Conservation (phyloP, 257 asterid species). For the Solanum tacnaense region DNA sequence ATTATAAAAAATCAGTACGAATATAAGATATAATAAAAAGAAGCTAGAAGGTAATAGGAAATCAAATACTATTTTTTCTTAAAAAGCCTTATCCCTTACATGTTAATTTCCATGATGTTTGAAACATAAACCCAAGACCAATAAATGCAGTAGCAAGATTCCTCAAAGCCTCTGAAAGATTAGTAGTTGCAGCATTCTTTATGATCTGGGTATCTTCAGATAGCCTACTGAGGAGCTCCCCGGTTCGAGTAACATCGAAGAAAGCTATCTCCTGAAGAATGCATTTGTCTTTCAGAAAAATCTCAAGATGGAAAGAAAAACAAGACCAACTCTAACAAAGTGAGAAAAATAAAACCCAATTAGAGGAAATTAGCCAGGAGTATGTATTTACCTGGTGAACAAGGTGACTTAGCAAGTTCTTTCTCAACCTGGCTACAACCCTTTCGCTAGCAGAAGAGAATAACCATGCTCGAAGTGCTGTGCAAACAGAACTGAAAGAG, state of each 20-base stretch:
- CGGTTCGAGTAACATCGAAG: slow-evolving; percentile 84
- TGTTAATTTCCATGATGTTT: slow-evolving; percentile 78
- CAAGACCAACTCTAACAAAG: not conserved
- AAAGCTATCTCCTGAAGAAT: slow-evolving; percentile 68
- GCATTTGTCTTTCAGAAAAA: not conserved
- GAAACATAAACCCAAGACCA: slow-evolving; percentile 79
- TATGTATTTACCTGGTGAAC: slow-evolving; percentile 48
- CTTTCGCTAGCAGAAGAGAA: slow-evolving; percentile 74
- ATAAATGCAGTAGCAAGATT: slow-evolving; percentile 71
- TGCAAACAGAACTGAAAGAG: slow-evolving; percentile 56
- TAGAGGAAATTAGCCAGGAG: not conserved
- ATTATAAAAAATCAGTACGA: not conserved
- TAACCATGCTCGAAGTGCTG: slow-evolving; percentile 67
- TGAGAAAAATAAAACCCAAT: not conserved
- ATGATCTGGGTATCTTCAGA: slow-evolving; percentile 93
- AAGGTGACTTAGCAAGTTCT: slow-evolving; percentile 59
- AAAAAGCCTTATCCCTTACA: slow-evolving; percentile 10
- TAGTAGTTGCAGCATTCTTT: slow-evolving; percentile 83
- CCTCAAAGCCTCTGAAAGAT: slow-evolving; percentile 83
- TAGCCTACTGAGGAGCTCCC: slow-evolving; percentile 85
- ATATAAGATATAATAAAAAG: not conserved
- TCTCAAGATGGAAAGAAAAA: not conserved
- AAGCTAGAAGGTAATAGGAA: not conserved
- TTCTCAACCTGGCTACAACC: slow-evolving; percentile 60
- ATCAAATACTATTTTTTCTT: not conserved